Conservation (phyloP, 139 green algal genomes). For the Chlamydomonas asymmetrica region DNA sequence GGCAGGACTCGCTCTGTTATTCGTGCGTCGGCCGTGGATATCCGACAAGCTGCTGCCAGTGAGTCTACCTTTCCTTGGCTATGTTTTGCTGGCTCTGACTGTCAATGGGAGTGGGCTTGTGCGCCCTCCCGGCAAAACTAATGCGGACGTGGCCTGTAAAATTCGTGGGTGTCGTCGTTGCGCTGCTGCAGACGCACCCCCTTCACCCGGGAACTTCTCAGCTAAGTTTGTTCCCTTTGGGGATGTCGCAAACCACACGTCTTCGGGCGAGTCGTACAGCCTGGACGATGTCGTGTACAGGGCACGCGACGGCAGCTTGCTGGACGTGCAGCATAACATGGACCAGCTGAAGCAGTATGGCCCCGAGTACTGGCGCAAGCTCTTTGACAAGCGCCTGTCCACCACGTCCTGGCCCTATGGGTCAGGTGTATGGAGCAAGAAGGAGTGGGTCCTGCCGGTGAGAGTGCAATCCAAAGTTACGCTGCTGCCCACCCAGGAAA, state of each 20-base stretch:
- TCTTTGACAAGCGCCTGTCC: conserved; percentile 92
- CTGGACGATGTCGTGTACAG: conserved; percentile 95
- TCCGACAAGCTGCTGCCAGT: no score
- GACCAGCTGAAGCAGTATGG: conserved; percentile 82
- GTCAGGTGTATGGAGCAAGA: conserved; percentile 99
- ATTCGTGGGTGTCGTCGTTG: conserved; percentile 43
- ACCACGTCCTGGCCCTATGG: conserved; percentile 95
- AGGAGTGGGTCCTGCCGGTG: conserved; percentile 98
- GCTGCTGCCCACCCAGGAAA: background rate
- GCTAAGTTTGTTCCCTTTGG: conserved; percentile 94
- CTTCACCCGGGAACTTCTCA: no score
- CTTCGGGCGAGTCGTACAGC: conserved; percentile 83
- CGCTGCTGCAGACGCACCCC: conserved; percentile 43
- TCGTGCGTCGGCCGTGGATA: no score
- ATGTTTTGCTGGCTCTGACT: background rate
- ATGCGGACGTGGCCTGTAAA: no score
- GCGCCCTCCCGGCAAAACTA: no score
- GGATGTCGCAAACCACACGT: conserved; percentile 44
- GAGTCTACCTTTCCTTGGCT: no score
- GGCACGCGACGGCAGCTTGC: conserved; percentile 78
- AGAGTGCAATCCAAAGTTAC: conserved; percentile 10
- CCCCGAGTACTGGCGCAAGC: conserved; percentile 88
- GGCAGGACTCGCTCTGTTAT: no score
- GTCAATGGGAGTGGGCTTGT: conserved; percentile 11
- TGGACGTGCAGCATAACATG: conserved; percentile 98